Conservation (phyloP, 306 rosid species). For the Glycine soja region DNA sequence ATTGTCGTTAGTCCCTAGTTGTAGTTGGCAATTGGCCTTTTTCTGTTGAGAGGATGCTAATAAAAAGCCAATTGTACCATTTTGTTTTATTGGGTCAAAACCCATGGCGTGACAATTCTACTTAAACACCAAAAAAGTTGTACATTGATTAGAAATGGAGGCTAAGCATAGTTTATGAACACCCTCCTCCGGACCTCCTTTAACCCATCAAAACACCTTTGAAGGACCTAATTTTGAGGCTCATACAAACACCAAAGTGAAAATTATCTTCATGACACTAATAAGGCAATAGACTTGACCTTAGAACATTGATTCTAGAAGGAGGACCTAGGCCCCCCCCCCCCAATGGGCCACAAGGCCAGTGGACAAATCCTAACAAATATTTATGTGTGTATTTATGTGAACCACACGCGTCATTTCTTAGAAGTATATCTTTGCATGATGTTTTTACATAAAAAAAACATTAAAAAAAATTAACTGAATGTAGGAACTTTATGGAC, state of each 20-base stretch:
- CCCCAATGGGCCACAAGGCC: too few species aligned
- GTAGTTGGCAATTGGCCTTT: background rate
- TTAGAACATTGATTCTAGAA: too few species aligned
- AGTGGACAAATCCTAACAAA: background rate
- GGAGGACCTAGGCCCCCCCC: too few species aligned
- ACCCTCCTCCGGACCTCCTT: too few species aligned
- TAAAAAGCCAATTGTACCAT: background rate
- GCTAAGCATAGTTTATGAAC: background rate
- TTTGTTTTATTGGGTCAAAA: background rate
- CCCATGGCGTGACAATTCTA: background rate
- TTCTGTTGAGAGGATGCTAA: background rate
- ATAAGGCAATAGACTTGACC: too few species aligned
- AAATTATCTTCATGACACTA: too few species aligned
- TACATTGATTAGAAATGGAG: too few species aligned
- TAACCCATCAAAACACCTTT: too few species aligned
- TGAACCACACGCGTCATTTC: background rate
- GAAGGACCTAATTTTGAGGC: too few species aligned
- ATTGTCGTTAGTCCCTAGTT: background rate
- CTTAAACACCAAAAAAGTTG: background rate
- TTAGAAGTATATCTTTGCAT: background rate
- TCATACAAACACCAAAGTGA: too few species aligned
- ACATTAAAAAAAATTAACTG: background rate
- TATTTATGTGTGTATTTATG: background rate
- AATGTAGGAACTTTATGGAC: slow-evolving; percentile 63
- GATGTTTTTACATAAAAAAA: too few species aligned